Conservation (phyloP, 192 early-diverging fungal species). For the Linnemannia elongata region DNA sequence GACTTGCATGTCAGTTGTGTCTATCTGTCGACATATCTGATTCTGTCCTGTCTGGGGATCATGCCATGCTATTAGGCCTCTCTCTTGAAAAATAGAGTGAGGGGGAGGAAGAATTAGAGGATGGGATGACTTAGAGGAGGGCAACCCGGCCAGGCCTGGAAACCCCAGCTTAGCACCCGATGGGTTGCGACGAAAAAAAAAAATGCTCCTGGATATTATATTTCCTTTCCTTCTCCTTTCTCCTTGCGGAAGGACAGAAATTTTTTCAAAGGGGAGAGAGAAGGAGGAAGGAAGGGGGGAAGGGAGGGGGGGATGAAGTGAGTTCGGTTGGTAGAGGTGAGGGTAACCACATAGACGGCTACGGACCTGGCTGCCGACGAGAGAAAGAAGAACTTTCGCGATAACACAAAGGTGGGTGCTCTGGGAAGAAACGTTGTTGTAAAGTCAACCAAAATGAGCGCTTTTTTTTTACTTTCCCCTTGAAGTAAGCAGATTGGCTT, state of each 20-base stretch:
- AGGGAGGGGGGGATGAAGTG: neutral
- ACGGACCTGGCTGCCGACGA: too few relatives aligned
- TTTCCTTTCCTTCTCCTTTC: too few relatives aligned
- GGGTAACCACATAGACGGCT: neutral
- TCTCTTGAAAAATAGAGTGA: neutral
- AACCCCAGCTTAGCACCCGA: neutral
- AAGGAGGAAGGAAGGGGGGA: neutral
- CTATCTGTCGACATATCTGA: neutral
- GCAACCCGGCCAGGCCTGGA: too few relatives aligned
- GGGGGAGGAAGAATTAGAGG: neutral
- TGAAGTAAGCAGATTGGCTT: too few relatives aligned
- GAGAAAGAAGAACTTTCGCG: too few relatives aligned
- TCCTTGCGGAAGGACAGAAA: neutral
- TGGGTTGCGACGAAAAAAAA: neutral
- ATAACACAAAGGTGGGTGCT: too few relatives aligned
- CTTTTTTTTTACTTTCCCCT: too few relatives aligned
- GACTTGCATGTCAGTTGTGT: neutral
- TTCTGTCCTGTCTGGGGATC: conserved; percentile 4
- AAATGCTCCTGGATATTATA: neutral
- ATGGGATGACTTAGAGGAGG: neutral
- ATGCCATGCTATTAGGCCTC: neutral
- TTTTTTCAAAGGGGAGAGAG: neutral
- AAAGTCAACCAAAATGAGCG: too few relatives aligned
- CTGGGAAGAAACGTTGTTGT: too few relatives aligned
- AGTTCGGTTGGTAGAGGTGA: too few relatives aligned